Evolutionary conservation across 148 eudicot genomes (phyloP).

Genomic region (Amaranthus cruentus): DNA sequence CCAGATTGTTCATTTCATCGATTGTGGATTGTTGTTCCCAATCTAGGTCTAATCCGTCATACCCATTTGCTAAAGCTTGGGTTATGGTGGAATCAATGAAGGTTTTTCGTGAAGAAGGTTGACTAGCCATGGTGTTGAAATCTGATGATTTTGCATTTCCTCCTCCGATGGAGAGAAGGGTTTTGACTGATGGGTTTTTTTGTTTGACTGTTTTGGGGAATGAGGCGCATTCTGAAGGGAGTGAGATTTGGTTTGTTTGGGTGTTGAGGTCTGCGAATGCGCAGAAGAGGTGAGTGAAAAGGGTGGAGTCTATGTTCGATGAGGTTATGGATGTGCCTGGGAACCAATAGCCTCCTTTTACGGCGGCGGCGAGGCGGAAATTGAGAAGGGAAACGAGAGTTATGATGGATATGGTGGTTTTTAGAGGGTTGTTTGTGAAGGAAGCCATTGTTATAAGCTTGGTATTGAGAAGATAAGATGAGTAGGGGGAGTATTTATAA

Average conservation of each 20-base stretch:
- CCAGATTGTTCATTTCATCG: slow-evolving; percentile 43
- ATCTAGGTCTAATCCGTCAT: slow-evolving; percentile 42
- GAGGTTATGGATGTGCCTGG: slow-evolving; percentile 37
- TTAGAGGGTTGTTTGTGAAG: background rate
- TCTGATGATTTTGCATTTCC: slow-evolving; percentile 1
- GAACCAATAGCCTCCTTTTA: slow-evolving; percentile 52
- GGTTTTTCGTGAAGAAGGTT: slow-evolving; percentile 26
- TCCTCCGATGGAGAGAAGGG: slow-evolving; percentile 56
- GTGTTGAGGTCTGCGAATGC: slow-evolving; percentile 53
- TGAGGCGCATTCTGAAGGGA: slow-evolving; percentile 29
- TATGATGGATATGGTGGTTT: background rate
- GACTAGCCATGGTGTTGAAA: slow-evolving; percentile 40
- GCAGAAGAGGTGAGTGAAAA: slow-evolving; percentile 69
- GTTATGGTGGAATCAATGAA: slow-evolving; percentile 48
- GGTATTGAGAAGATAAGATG: too few species aligned
- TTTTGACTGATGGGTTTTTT: slow-evolving; percentile 37
- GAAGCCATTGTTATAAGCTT: background rate
- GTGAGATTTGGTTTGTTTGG: slow-evolving; percentile 26
- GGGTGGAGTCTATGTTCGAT: slow-evolving; percentile 48
- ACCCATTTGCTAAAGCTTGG: slow-evolving; percentile 34
- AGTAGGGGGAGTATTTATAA: too few species aligned
- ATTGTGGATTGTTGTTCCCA: background rate
- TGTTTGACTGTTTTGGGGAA: slow-evolving; percentile 40
- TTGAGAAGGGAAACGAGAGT: background rate
- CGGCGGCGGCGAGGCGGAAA: slow-evolving; percentile 1